These are phyloP conservation scores for Angomonas deanei DNA, from an alignment of 208 protist genomes.

Conservation along the genomic window DNA sequence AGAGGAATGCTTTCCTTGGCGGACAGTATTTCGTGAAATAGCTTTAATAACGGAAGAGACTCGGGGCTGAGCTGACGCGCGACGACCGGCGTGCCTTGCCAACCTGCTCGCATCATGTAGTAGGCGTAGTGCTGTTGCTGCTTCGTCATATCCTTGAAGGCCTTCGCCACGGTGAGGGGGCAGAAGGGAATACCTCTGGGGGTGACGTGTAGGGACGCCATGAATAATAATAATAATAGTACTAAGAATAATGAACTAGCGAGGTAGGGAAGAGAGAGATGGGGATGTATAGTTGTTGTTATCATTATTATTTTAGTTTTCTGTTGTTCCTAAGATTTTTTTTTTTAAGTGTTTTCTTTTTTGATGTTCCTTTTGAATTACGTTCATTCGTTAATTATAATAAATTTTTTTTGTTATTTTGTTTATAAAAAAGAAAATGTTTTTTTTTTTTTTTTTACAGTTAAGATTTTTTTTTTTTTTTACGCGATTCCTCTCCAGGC, in stretches of 20 bases:
- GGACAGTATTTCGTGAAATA: slow-evolving; percentile 39
- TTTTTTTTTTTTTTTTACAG: neutral
- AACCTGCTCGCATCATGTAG: slow-evolving; percentile 55
- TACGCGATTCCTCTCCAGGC: slow-evolving; percentile 18
- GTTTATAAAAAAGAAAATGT: too few species aligned
- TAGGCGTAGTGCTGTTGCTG: slow-evolving; percentile 83
- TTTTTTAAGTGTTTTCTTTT: neutral
- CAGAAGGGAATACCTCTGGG: slow-evolving; percentile 61
- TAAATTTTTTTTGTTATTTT: neutral
- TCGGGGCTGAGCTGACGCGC: slow-evolving; percentile 53
- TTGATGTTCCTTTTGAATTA: neutral
- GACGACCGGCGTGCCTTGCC: slow-evolving; percentile 42
- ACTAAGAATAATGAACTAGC: neutral
- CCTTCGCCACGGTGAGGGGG: slow-evolving; percentile 42
- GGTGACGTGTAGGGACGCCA: slow-evolving; percentile 34
- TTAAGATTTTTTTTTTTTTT: neutral
- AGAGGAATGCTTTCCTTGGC: slow-evolving; percentile 13
- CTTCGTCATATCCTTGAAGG: slow-evolving; percentile 69
- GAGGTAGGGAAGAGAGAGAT: neutral
- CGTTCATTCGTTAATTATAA: neutral
- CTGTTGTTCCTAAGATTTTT: neutral
- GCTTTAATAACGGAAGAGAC: slow-evolving; percentile 48
- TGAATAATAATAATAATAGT: neutral
- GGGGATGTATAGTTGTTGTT: neutral
- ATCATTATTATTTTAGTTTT: neutral